Evolutionary conservation across 2,329 filamentous ascomycete genomes (phyloP).

Genomic region (Xylaria sp.): DNA sequence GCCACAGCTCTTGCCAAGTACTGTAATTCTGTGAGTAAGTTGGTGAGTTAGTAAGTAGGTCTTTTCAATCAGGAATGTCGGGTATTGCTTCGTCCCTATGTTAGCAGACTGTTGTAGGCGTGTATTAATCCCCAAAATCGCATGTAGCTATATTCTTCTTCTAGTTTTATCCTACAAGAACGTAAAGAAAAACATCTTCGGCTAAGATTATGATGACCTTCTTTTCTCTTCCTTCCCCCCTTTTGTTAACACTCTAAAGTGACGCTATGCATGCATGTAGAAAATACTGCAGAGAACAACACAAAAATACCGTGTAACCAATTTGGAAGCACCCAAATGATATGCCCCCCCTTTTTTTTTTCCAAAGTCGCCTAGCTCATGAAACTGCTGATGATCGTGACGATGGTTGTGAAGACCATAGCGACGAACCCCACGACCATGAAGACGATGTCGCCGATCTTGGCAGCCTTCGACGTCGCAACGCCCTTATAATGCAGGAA

Average conservation of each 20-base stretch:
- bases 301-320: neutral
- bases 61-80: too few relatives aligned
- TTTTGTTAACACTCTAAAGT: too few relatives aligned
- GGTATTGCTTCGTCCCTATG: too few relatives aligned
- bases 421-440: conserved; percentile 67
- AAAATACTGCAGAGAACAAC: neutral
- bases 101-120: neutral
- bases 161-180: neutral
- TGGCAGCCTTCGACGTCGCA: conserved; percentile 61
- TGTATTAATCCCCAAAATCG: neutral
- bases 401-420: conserved; percentile 73
- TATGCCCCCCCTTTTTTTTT: too few relatives aligned
- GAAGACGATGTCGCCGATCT: conserved; percentile 64
- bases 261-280: neutral
- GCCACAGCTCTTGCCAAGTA: too few relatives aligned
- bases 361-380: conserved; percentile 22
- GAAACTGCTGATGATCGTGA: conserved; percentile 60
- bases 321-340: neutral
- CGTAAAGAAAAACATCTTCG: neutral
- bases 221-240: conserved; percentile 13
- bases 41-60: too few relatives aligned
- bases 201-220: neutral
- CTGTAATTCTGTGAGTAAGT: too few relatives aligned
- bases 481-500: conserved; percentile 72
- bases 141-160: neutral